Evolutionary conservation across 2,329 filamentous ascomycete genomes (phyloP).

Genomic region (Colletotrichum sp.): DNA sequence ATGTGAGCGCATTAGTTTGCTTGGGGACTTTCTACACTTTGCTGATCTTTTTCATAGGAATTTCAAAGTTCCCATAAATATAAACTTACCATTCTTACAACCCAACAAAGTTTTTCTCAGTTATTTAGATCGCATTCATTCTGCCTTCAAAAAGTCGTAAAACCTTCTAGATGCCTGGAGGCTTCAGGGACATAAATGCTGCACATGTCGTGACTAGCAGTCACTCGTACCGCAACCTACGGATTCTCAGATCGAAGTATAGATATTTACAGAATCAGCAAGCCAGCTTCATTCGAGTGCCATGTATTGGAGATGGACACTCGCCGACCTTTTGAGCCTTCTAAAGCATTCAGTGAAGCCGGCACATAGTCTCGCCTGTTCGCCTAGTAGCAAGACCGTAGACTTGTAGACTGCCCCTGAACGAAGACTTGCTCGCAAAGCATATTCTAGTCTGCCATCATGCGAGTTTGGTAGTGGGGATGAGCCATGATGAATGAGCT

Average conservation of each 20-base stretch:
- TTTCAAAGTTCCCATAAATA: not conserved
- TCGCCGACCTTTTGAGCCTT: not conserved
- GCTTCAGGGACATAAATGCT: not conserved
- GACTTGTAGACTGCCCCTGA: not conserved
- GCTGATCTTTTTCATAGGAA: not conserved
- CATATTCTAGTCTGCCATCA: not conserved
- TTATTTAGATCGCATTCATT: fast-evolving
- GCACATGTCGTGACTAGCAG: not conserved
- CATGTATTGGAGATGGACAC: not conserved
- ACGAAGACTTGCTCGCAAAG: not conserved
- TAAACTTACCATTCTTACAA: not conserved
- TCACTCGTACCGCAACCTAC: not conserved
- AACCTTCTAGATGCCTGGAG: not conserved
- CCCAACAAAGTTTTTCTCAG: fast-evolving
- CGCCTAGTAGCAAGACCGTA: not conserved
- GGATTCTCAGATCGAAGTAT: not conserved
- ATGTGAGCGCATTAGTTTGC: not conserved
- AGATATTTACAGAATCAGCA: not conserved
- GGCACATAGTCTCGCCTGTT: not conserved
- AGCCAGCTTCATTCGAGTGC: not conserved
- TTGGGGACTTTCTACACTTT: not conserved
- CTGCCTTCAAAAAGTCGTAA: not conserved
- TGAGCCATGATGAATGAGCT: not conserved
- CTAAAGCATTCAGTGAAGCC: not conserved
- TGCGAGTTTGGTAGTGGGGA: not conserved